phyloP scores from a whole-genome alignment of 2,329 filamentous ascomycete genomes.

The Claviceps pusilla region DNA sequence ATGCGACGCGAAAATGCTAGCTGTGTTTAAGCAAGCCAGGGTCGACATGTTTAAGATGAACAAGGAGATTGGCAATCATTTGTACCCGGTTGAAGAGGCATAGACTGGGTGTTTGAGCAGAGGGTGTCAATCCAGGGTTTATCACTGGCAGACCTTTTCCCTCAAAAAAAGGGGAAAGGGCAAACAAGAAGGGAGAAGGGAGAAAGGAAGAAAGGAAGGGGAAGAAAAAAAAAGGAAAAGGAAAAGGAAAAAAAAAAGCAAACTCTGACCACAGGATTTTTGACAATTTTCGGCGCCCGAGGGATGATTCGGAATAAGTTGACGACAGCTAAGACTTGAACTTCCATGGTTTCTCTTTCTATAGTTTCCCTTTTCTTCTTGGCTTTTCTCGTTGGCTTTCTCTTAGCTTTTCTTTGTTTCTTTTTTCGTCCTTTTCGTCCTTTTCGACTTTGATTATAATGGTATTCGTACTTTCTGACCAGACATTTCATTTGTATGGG shows the following conservation, averaged over 20 bases:
- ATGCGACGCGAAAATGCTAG: slow-evolving; percentile 82
- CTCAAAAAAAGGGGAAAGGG: too few relatives aligned
- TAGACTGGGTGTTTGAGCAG: slow-evolving; percentile 5
- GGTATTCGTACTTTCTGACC: background rate
- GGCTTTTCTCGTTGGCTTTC: too few relatives aligned
- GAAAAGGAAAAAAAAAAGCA: too few relatives aligned
- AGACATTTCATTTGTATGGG: slow-evolving; percentile 1
- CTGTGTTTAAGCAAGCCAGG: slow-evolving; percentile 78
- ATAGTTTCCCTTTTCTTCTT: background rate
- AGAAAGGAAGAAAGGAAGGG: too few relatives aligned
- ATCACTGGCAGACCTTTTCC: background rate
- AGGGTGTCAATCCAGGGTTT: background rate
- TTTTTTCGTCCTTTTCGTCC: background rate
- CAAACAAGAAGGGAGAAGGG: too few relatives aligned
- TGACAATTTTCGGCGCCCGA: slow-evolving; percentile 5
- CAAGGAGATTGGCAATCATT: slow-evolving; percentile 78
- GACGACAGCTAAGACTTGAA: background rate
- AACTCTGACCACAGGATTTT: background rate
- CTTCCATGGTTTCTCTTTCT: background rate
- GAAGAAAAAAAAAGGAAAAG: too few relatives aligned
- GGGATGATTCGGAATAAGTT: slow-evolving; percentile 4
- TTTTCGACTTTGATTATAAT: background rate
- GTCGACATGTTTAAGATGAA: slow-evolving; percentile 99
- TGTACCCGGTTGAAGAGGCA: slow-evolving; percentile 70
- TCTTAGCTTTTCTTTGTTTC: background rate